Evolutionary conservation across 1,284 basidiomycete genomes (phyloP).

Genomic region (Malassezia obtusa): DNA sequence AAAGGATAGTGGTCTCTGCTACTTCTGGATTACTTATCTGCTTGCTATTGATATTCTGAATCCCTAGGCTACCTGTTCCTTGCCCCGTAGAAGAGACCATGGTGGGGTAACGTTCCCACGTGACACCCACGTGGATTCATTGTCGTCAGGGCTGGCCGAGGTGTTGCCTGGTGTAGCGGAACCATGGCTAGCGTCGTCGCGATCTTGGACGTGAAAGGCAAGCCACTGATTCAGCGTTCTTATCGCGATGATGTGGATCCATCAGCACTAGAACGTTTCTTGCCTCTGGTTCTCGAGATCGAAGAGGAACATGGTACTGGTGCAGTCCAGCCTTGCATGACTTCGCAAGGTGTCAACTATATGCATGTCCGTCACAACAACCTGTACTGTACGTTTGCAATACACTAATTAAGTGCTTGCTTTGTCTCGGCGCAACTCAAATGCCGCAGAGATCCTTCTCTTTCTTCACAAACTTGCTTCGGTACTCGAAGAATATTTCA

Average conservation of each 20-base stretch:
- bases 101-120: background rate
- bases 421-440: constrained; percentile 86
- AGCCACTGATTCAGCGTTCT: constrained; percentile 92
- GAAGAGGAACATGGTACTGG: constrained; percentile 87
- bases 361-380: constrained; percentile 98
- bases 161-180: background rate
- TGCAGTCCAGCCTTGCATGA: constrained; percentile 74
- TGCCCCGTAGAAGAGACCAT: no score
- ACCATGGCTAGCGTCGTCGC: constrained; percentile 57
- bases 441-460: constrained; percentile 90
- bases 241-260: constrained; percentile 91
- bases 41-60: no score
- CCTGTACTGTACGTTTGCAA: constrained; percentile 66
- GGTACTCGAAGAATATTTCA: constrained; percentile 90
- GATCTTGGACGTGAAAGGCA: constrained; percentile 96
- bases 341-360: constrained; percentile 66
- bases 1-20: no score
- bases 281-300: constrained; percentile 87
- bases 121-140: background rate
- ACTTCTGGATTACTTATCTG: no score
- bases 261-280: constrained; percentile 80
- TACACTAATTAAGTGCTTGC: constrained; percentile 63
- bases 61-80: no score
- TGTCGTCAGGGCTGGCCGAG: background rate
- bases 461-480: constrained; percentile 80